These are phyloP conservation scores for Schwanniomyces yamadae DNA, from an alignment of 805 yeast genomes.

Conservation along the genomic window DNA sequence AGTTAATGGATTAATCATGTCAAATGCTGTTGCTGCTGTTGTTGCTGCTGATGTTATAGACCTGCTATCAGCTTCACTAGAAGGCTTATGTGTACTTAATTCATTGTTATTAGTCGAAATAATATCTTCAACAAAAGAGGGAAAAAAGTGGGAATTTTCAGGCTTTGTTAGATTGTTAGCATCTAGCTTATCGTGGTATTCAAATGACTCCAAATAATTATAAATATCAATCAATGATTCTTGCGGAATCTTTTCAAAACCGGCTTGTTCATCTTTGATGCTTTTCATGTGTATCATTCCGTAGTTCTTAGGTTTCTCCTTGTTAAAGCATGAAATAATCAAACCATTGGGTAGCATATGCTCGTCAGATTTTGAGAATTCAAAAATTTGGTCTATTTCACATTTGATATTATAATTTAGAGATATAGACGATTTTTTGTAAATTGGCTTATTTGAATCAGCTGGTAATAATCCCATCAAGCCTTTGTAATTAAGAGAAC, in stretches of 20 bases:
- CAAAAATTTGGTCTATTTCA: slow-evolving; percentile 21
- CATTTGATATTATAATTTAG: slow-evolving; percentile 11
- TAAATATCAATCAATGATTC: slow-evolving; percentile 22
- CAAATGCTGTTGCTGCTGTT: slow-evolving; percentile 21
- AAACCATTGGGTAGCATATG: slow-evolving; percentile 21
- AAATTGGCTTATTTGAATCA: slow-evolving; percentile 9
- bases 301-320: slow-evolving; percentile 25
- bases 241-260: slow-evolving; percentile 6
- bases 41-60: slow-evolving; percentile 5
- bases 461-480: slow-evolving; percentile 30
- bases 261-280: slow-evolving; percentile 3
- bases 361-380: slow-evolving; percentile 1
- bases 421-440: slow-evolving; percentile 29
- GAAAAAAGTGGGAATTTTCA: slow-evolving; percentile 15
- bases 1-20: slow-evolving; percentile 31
- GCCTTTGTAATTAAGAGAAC: slow-evolving; percentile 34
- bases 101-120: too few relatives aligned
- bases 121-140: too few relatives aligned
- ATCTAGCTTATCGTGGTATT: slow-evolving; percentile 24
- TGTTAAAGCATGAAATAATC: slow-evolving; percentile 27
- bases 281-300: slow-evolving; percentile 27
- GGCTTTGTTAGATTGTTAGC: slow-evolving; percentile 15
- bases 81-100: background rate
- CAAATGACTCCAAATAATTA: slow-evolving; percentile 32
- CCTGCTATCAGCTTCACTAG: slow-evolving; percentile 4